phyloP scores from a whole-genome alignment of 2,329 filamentous ascomycete genomes.

The Hymenoscyphus salicellus region DNA sequence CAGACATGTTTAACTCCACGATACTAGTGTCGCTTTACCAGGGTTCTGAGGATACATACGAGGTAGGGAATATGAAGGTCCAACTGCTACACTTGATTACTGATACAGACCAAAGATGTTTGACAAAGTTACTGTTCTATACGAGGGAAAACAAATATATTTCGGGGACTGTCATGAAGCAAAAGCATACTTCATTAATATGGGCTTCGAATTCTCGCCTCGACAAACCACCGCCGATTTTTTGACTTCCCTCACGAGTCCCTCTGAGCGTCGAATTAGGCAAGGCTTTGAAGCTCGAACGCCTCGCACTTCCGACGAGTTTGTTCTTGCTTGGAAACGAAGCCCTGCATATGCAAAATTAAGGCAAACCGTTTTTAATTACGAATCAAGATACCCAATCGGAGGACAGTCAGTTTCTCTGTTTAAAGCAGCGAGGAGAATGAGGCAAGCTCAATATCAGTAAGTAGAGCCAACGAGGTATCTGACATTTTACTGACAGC shows the following conservation, averaged over 20 bases:
- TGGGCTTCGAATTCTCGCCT: constrained; percentile 69
- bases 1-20: constrained; percentile 61
- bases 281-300: constrained; percentile 49
- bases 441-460: constrained; percentile 41
- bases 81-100: not conserved
- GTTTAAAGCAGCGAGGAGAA: constrained; percentile 32
- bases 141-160: constrained; percentile 68
- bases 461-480: constrained; percentile 7
- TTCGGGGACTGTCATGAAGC: constrained; percentile 63
- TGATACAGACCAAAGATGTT: constrained; percentile 38
- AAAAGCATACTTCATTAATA: constrained; percentile 62
- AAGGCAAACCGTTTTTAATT: constrained; percentile 47
- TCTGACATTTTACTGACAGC: constrained; percentile 38
- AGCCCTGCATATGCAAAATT: constrained; percentile 44
- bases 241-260: constrained; percentile 67
- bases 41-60: constrained; percentile 62
- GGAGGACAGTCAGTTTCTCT: constrained; percentile 35
- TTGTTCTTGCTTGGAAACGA: constrained; percentile 46
- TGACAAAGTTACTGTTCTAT: constrained; percentile 64
- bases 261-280: constrained; percentile 53
- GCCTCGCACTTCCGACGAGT: constrained; percentile 52
- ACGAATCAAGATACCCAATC: constrained; percentile 42
- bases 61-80: constrained; percentile 60
- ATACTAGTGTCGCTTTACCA: constrained; percentile 67
- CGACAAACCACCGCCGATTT: constrained; percentile 58